Conservation (phyloP, 2,329 filamentous ascomycete species). For the Ramularia endophylla region DNA sequence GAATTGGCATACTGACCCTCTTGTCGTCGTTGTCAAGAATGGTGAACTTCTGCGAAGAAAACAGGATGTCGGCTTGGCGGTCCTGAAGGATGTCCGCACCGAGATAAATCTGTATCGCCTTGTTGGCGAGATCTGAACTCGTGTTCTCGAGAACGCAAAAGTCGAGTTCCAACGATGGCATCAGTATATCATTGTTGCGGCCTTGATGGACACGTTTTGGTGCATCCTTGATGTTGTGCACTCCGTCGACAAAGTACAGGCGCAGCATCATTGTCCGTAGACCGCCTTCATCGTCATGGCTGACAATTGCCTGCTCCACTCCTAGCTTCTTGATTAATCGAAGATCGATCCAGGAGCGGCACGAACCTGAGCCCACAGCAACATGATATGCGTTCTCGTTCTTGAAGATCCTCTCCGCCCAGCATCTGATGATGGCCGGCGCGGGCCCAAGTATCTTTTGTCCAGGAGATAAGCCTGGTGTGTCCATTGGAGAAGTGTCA, state of each 20-base stretch:
- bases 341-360: conserved; percentile 74
- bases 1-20: conserved; percentile 84
- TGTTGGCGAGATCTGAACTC: conserved; percentile 42
- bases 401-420: conserved; percentile 85
- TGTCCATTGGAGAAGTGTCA: conserved; percentile 64
- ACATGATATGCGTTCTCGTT: conserved; percentile 86
- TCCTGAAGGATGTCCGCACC: conserved; percentile 81
- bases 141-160: conserved; percentile 66
- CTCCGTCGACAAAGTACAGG: conserved; percentile 86
- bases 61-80: conserved; percentile 83
- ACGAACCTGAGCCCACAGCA: conserved; percentile 85
- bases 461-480: conserved; percentile 71
- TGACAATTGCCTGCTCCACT: conserved; percentile 51
- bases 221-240: too few relatives aligned
- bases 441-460: conserved; percentile 82
- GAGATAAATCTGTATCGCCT: conserved; percentile 75
- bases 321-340: conserved; percentile 70
- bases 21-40: conserved; percentile 81
- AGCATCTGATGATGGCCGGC: conserved; percentile 91
- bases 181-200: too few relatives aligned
- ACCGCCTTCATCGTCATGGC: conserved; percentile 47
- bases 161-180: conserved; percentile 72
- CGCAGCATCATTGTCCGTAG: conserved; percentile 66
- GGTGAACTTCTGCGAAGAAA: conserved; percentile 85
- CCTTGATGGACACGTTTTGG: too few relatives aligned